Percentiles rank a stretch among this genome's conserved stretches.
Conservation (phyloP, 805 yeast species). For the Wickerhamomyces xylosicus region DNA sequence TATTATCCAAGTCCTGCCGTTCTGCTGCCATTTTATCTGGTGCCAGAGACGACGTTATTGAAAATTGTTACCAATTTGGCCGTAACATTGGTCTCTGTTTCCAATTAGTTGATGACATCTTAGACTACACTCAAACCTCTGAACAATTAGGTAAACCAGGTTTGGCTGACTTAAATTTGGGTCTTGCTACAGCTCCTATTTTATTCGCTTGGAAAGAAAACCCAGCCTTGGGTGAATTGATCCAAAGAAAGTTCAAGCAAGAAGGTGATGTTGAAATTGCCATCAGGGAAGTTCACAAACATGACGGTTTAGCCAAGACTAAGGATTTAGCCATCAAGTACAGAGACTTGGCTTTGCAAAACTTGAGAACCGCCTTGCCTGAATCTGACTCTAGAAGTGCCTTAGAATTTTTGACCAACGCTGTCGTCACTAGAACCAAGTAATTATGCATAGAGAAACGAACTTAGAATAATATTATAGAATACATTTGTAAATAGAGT, state of each 20-base stretch:
- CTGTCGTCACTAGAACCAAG: constrained; percentile 73
- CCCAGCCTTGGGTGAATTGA: constrained; percentile 76
- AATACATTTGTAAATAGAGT: no score
- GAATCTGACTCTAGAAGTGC: constrained; percentile 87
- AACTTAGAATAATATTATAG: no score
- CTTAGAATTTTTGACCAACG: constrained; percentile 71
- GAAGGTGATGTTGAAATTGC: constrained; percentile 85
- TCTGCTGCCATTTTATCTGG: constrained; percentile 92
- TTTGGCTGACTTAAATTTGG: constrained; percentile 88
- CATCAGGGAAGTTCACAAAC: constrained; percentile 55
- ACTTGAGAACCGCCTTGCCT: constrained; percentile 60
- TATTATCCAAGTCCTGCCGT: constrained; percentile 88
- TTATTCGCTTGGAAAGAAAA: constrained; percentile 86
- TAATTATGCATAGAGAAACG: constrained; percentile 21
- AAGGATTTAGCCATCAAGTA: constrained; percentile 67
- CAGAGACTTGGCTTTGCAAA: constrained; percentile 63
- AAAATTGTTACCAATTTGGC: constrained; percentile 84
- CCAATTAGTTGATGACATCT: constrained; percentile 92
- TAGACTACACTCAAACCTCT: constrained; percentile 87
- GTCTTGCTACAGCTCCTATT: constrained; percentile 95
- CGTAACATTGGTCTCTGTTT: constrained; percentile 89
- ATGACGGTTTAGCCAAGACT: constrained; percentile 71
- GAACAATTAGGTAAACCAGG: constrained; percentile 88
- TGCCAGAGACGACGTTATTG: constrained; percentile 63
- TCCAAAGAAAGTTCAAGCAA: constrained; percentile 69